phyloP scores from a whole-genome alignment of 371 early-diverging fungal species.

The Syncephalastrum monosporum region DNA sequence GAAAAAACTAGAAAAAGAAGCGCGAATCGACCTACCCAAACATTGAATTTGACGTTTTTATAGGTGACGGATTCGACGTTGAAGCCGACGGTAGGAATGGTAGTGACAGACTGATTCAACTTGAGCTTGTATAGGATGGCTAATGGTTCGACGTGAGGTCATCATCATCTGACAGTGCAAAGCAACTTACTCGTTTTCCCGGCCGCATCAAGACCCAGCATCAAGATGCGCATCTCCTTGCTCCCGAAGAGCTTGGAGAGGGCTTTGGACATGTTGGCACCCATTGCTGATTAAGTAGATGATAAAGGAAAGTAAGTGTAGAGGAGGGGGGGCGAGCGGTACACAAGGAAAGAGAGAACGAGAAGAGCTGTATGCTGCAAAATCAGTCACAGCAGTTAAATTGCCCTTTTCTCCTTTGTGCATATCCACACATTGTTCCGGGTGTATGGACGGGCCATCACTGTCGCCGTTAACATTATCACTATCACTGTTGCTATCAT shows the following conservation, averaged over 20 bases:
- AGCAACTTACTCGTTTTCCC: conserved; percentile 86
- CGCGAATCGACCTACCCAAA: conserved; percentile 53
- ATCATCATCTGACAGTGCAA: background rate
- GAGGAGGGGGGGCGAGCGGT: conserved; percentile 10
- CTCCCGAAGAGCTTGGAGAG: conserved; percentile 73
- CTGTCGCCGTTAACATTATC: too few species aligned
- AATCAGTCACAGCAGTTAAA: too few species aligned
- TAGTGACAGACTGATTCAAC: conserved; percentile 81
- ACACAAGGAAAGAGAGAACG: conserved; percentile 14
- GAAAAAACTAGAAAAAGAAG: background rate
- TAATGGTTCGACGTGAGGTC: conserved; percentile 15
- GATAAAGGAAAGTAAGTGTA: conserved; percentile 19
- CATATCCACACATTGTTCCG: too few species aligned
- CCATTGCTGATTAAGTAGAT: conserved; percentile 38
- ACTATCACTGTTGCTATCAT: too few species aligned
- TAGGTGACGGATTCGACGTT: conserved; percentile 88
- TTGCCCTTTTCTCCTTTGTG: too few species aligned
- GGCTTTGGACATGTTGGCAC: conserved; percentile 56
- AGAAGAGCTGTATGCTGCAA: background rate
- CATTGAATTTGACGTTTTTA: conserved; percentile 90
- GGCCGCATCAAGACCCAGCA: conserved; percentile 92
- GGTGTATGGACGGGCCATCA: too few species aligned
- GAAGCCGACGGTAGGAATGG: conserved; percentile 89
- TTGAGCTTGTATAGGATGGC: conserved; percentile 91
- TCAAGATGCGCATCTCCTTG: conserved; percentile 87